Percentiles rank a stretch among this genome's conserved stretches.
Evolutionary conservation across 2,329 filamentous ascomycete species (phyloP).

Genomic region (Botrytis medusae): DNA sequence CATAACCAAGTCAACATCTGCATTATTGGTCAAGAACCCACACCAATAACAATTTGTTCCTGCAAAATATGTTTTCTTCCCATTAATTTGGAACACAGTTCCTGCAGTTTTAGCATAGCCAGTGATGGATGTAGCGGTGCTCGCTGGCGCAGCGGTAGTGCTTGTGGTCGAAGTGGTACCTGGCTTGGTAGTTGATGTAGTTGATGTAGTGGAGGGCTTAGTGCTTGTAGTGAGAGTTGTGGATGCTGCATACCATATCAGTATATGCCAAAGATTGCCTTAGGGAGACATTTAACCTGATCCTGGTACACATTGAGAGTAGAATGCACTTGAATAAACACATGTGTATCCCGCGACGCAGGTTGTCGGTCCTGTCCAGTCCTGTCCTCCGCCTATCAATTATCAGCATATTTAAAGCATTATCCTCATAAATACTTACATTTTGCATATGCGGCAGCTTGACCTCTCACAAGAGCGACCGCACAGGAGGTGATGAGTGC

Average conservation of each 20-base stretch:
- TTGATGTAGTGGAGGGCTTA: neutral
- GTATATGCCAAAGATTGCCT: neutral
- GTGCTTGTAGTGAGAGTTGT: constrained; percentile 14
- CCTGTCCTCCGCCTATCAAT: constrained; percentile 13
- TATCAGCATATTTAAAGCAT: neutral
- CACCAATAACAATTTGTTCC: constrained; percentile 59
- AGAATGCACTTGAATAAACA: neutral
- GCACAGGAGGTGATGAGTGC: constrained; percentile 7
- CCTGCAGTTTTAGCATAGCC: constrained; percentile 35
- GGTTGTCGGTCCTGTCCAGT: constrained; percentile 10
- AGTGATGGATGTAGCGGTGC: constrained; percentile 23
- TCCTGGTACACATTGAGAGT: constrained; percentile 18
- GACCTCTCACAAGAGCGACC: constrained; percentile 10
- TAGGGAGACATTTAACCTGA: neutral
- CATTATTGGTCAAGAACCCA: constrained; percentile 52
- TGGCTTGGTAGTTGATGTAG: constrained; percentile 12
- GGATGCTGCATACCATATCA: neutral
- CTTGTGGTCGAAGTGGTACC: constrained; percentile 20
- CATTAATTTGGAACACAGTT: constrained; percentile 45
- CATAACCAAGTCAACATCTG: constrained; percentile 54
- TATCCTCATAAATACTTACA: neutral
- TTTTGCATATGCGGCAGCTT: constrained; percentile 6
- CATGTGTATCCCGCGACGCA: constrained; percentile 13
- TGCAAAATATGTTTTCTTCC: constrained; percentile 50
- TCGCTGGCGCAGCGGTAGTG: constrained; percentile 19